Evolutionary conservation across 2,329 filamentous ascomycete species (phyloP).

Genomic region (Ampelomyces quisqualis): DNA sequence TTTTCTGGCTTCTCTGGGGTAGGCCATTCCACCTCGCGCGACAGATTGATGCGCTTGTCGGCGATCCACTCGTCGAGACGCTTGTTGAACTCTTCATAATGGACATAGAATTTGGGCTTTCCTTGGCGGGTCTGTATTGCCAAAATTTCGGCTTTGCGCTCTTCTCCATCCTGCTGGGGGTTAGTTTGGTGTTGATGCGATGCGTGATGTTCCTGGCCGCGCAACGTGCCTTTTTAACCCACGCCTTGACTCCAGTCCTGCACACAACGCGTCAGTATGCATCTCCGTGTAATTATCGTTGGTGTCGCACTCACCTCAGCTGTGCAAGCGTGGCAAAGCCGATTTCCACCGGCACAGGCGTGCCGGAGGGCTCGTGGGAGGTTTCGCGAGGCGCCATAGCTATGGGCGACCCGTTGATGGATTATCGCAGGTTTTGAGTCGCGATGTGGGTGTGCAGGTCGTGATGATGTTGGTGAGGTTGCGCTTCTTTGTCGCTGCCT

Average conservation of each 20-base stretch:
- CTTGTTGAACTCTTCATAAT: conserved; percentile 99
- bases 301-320: conserved; percentile 62
- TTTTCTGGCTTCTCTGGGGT: conserved; percentile 87
- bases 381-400: conserved; percentile 59
- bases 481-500: conserved; percentile 30
- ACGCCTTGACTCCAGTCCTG: conserved; percentile 67
- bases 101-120: conserved; percentile 87
- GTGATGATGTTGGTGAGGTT: conserved; percentile 28
- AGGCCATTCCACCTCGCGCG: conserved; percentile 94
- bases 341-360: conserved; percentile 66
- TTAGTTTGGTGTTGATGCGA: conserved; percentile 24
- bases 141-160: conserved; percentile 92
- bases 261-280: conserved; percentile 31
- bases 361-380: conserved; percentile 55
- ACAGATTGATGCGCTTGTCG: conserved; percentile 77
- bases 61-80: conserved; percentile 85
- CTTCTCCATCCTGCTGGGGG: conserved; percentile 67
- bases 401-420: conserved; percentile 8
- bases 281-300: conserved; percentile 27
- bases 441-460: conserved; percentile 34
- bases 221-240: conserved; percentile 66
- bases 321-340: conserved; percentile 83
- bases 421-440: conserved; percentile 21
- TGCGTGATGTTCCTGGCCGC: background rate
- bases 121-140: conserved; percentile 89